Conservation (phyloP, 176 grass and related monocot species). For the Areca catechu region DNA sequence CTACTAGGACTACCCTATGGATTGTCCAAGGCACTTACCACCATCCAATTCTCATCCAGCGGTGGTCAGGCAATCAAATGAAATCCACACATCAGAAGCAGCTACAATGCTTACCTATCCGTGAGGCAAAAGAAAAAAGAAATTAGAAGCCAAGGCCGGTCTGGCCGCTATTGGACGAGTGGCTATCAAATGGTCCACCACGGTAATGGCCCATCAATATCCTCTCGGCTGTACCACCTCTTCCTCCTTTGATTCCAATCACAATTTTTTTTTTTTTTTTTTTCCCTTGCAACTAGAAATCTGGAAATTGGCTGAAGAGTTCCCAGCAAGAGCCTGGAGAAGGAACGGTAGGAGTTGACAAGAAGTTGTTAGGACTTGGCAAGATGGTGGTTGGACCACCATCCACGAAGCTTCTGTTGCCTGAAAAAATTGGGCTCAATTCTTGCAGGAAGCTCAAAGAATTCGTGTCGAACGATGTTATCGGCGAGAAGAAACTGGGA, state of each 20-base stretch:
- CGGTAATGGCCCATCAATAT: no score
- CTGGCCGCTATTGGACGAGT: no score
- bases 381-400: conserved; percentile 26
- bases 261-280: background rate
- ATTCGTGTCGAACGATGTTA: conserved; percentile 40
- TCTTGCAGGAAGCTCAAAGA: conserved; percentile 58
- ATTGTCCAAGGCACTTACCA: no score
- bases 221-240: no score
- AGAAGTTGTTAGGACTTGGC: conserved; percentile 47
- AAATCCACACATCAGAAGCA: no score
- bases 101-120: no score
- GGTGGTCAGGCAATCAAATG: no score
- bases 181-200: no score
- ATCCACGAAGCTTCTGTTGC: conserved; percentile 6
- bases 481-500: conserved; percentile 56
- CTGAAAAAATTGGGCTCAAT: conserved; percentile 54
- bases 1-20: no score
- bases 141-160: no score
- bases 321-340: conserved; percentile 40
- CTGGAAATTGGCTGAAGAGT: conserved; percentile 21
- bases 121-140: no score
- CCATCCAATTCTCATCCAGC: no score
- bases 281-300: conserved; percentile 29
- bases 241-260: conserved; percentile 17
- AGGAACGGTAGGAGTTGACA: conserved; percentile 54